Conservation (phyloP, 768 basidiomycete genomes). For the Amanita brunnescens region DNA sequence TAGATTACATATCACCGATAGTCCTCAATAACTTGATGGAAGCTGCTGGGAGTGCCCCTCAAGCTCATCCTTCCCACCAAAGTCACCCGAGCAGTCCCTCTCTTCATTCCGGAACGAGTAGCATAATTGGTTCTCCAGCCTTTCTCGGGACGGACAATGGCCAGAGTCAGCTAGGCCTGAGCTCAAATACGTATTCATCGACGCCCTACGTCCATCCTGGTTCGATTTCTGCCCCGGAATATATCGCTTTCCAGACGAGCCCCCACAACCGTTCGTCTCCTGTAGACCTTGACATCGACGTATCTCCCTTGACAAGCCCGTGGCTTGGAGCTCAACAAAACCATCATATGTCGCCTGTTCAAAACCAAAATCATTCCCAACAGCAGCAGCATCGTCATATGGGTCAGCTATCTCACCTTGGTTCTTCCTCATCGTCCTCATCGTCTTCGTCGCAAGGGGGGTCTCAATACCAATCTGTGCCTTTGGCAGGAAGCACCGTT, state of each 20-base stretch:
- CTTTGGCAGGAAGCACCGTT: background rate
- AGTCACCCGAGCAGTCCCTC: constrained; percentile 5
- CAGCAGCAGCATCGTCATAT: constrained; percentile 6
- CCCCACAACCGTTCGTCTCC: constrained; percentile 21
- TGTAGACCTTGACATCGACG: constrained; percentile 59
- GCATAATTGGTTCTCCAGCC: background rate
- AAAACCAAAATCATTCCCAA: background rate
- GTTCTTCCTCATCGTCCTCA: constrained; percentile 10
- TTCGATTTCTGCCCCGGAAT: constrained; percentile 59
- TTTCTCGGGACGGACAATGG: constrained; percentile 2
- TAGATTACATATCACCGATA: constrained; percentile 6
- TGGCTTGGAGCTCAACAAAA: constrained; percentile 59
- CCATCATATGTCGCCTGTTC: background rate
- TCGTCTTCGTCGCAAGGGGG: background rate
- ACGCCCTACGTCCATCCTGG: constrained; percentile 16
- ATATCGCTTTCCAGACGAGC: constrained; percentile 56
- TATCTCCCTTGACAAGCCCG: constrained; percentile 74
- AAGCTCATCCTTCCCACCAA: background rate
- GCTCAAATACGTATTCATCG: constrained; percentile 22
- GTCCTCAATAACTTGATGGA: background rate
- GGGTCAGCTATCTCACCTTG: background rate
- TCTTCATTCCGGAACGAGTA: background rate
- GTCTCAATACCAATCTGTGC: background rate
- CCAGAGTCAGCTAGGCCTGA: constrained; percentile 5
- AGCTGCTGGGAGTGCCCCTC: background rate